A percentile compares a stretch with the other conserved stretches of the same genome.
Conservation (phyloP, 345 rosid species). For the Mercurialis annua region DNA sequence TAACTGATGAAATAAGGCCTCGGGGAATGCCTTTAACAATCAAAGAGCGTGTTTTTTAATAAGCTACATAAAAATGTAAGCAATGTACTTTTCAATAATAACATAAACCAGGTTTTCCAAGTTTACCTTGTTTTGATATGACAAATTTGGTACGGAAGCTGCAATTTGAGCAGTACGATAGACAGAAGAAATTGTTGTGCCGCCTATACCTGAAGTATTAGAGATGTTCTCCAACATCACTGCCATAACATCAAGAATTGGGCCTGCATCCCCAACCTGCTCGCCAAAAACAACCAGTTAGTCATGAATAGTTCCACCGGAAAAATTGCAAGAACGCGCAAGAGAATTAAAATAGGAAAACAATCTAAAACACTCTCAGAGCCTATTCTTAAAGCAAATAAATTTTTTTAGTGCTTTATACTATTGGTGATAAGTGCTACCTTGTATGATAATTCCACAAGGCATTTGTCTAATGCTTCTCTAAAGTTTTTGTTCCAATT, state of each 20-base stretch:
- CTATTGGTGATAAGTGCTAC: slow-evolving; percentile 31
- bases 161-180: slow-evolving; percentile 93
- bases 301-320: background rate
- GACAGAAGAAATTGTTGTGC: slow-evolving; percentile 71
- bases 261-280: slow-evolving; percentile 96
- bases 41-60: slow-evolving; percentile 15
- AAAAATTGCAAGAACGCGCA: background rate
- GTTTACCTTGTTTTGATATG: slow-evolving; percentile 78
- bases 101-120: background rate
- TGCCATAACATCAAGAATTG: slow-evolving; percentile 87
- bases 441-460: slow-evolving; percentile 65
- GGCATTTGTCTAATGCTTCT: slow-evolving; percentile 84
- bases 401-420: background rate
- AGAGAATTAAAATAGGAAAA: slow-evolving; percentile 4
- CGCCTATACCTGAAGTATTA: slow-evolving; percentile 60
- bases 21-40: slow-evolving; percentile 74
- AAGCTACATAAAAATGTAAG: slow-evolving; percentile 8
- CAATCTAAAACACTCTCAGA: slow-evolving; percentile 2
- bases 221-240: slow-evolving; percentile 87
- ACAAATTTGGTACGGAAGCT: slow-evolving; percentile 75
- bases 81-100: slow-evolving; percentile 4
- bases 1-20: slow-evolving; percentile 89
- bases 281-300: slow-evolving; percentile 19
- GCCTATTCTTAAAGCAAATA: background rate
- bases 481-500: slow-evolving; percentile 54